These are phyloP conservation scores for Spencermartinsiella ligniputridi DNA, from an alignment of 1,139 yeast genomes.

Conservation along the genomic window DNA sequence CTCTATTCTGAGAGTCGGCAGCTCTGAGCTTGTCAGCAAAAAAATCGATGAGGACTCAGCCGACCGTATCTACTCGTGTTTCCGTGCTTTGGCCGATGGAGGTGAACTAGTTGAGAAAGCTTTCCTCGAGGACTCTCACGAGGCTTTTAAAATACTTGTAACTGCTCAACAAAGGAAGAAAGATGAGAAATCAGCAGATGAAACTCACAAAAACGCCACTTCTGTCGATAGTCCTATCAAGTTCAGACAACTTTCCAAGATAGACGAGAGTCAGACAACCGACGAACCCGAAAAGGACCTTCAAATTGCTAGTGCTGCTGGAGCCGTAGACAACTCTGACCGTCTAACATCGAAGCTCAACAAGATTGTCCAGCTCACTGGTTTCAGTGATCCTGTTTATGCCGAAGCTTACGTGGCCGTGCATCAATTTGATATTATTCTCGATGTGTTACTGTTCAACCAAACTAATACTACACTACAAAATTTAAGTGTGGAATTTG, in stretches of 20 bases:
- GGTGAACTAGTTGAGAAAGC: conserved; percentile 56
- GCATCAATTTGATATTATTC: conserved; percentile 91
- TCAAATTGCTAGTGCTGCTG: conserved; percentile 44
- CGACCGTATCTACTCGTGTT: conserved; percentile 83
- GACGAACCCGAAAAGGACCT: conserved; percentile 29
- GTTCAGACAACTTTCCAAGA: conserved; percentile 75
- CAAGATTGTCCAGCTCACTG: conserved; percentile 89
- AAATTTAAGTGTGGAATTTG: conserved; percentile 90
- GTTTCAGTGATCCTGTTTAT: conserved; percentile 95
- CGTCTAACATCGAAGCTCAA: conserved; percentile 71
- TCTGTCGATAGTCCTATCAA: conserved; percentile 77
- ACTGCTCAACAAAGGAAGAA: conserved; percentile 48
- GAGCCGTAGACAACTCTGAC: conserved; percentile 47
- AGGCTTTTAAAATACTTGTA: conserved; percentile 70
- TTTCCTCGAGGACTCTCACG: conserved; percentile 82
- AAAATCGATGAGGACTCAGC: conserved; percentile 93
- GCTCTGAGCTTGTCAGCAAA: conserved; percentile 66
- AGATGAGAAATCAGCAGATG: conserved; percentile 55
- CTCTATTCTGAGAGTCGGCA: conserved; percentile 85
- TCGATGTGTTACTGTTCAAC: conserved; percentile 90
- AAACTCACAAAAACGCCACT: conserved; percentile 62
- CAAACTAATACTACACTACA: conserved; percentile 90
- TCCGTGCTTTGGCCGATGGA: conserved; percentile 67
- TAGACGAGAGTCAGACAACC: conserved; percentile 39
- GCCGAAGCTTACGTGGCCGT: conserved; percentile 96